Evolutionary conservation across 2,329 filamentous ascomycete genomes (phyloP), one percentile per base, ranked within the genome.

Genomic region (Bipolaris zeicola): DNA sequence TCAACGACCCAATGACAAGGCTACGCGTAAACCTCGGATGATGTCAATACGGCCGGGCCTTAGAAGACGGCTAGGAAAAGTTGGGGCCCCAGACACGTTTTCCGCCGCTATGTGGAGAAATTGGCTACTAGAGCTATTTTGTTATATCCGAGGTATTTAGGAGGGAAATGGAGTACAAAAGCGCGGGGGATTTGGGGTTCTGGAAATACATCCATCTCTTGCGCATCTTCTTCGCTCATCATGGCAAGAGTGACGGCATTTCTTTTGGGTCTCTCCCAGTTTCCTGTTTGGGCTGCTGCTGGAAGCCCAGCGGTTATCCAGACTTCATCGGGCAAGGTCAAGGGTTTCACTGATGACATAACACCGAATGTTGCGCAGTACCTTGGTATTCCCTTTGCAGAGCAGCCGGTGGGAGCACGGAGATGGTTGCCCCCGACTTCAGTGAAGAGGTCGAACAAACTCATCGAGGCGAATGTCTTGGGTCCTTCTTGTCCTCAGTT

Each of bases 301-400:
- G 52, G 44, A 7, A n/a, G 36, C 31, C 65, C 59, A 10, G 43
- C 67, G 38, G 58, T 55, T 7, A 57, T 70, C n/a, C 61, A 66
- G 4, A 72, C 70, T 4, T 62, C 69, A 8, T 71, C 68, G 31
- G 70, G 70, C 5, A 31, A 46, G n/a, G 67, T 75, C 18, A 68
- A 69, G 24, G 76, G 76, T 3, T 60, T 74, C 24, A 55, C 75
- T 8, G 70, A 76, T 39, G 60, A 66, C 28, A 71, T 66, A 10
- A 71, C 70, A 11, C 75, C 76, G 1, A 64, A 72, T 45, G 75
- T 78, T 20, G 73, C 73, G 6, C 70, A 77, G 52, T 77, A 76
- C 55, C 68, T 74, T n/a, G 68, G 70, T 18, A 69, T 78, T 6
- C 76, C 76, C 1, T 78, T 68, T 52, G 75, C 75, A 14, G 70